Conservation (phyloP, 1,284 basidiomycete genomes). For the Cutaneotrichosporon daszewskae region DNA sequence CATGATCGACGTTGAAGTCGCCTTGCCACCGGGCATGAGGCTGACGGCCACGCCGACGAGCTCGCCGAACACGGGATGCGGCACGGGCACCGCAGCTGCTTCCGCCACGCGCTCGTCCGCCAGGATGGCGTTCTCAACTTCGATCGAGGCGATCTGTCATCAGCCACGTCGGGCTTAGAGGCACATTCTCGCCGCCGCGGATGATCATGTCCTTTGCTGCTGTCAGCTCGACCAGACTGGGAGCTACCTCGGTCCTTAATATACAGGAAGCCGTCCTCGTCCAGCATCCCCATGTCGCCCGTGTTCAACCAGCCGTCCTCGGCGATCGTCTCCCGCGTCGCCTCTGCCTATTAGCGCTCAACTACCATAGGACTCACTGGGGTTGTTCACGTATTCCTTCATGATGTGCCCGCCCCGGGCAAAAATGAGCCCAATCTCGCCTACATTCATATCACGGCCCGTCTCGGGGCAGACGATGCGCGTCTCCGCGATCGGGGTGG, state of each 20-base stretch:
- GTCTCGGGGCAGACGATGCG: conserved; percentile 33
- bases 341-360: conserved; percentile 15
- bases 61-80: conserved; percentile 35
- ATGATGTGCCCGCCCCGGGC: conserved; percentile 39
- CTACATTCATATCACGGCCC: conserved; percentile 13
- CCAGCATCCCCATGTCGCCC: conserved; percentile 36
- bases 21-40: conserved; percentile 16
- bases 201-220: conserved; percentile 40
- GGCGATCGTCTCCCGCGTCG: conserved; percentile 17
- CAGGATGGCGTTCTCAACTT: conserved; percentile 42
- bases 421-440: conserved; percentile 27
- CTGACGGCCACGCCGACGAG: conserved; percentile 33
- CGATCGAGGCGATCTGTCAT: conserved; percentile 28
- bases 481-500: conserved; percentile 31
- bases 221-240: conserved; percentile 7
- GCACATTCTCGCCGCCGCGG: conserved; percentile 40
- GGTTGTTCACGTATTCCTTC: no score
- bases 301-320: conserved; percentile 42
- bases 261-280: conserved; percentile 36
- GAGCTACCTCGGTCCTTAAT: conserved; percentile 33
- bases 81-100: conserved; percentile 35
- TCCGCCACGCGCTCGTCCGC: conserved; percentile 31
- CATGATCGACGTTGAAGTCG: conserved; percentile 6
- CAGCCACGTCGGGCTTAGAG: no score
- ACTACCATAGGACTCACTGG: no score